Evolutionary conservation across 257 asterid species (phyloP).

Genomic region (Nicotiana otophora): DNA sequence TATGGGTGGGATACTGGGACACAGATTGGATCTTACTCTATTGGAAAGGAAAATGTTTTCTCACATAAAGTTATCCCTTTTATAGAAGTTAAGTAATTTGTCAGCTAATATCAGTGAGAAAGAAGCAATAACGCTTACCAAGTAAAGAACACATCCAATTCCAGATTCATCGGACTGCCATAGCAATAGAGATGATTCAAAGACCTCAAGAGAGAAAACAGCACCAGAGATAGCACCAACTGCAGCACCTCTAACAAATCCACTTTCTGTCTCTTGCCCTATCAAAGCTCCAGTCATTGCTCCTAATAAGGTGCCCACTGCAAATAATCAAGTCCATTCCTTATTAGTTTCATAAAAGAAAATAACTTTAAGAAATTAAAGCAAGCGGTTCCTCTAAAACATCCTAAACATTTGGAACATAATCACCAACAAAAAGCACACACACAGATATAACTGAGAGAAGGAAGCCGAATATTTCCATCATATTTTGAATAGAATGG

Average conservation of each 20-base stretch:
- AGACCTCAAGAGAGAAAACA: slow-evolving; percentile 96
- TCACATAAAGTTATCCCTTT: background rate
- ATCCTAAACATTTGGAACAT: background rate
- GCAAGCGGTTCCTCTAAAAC: background rate
- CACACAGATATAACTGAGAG: too few species aligned
- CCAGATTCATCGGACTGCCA: slow-evolving; percentile 99
- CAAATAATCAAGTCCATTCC: slow-evolving; percentile 8
- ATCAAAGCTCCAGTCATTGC: slow-evolving; percentile 96
- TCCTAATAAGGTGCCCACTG: slow-evolving; percentile 92
- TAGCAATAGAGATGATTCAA: slow-evolving; percentile 68
- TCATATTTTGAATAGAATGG: too few species aligned
- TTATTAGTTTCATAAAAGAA: background rate
- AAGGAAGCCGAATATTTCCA: too few species aligned
- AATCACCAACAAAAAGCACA: background rate
- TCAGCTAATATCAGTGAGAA: background rate
- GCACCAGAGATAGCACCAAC: slow-evolving; percentile 99
- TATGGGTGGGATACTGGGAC: background rate
- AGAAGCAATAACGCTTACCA: slow-evolving; percentile 45
- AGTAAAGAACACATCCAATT: slow-evolving; percentile 77
- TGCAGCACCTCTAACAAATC: slow-evolving; percentile 93
- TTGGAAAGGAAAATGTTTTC: background rate
- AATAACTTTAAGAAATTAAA: background rate
- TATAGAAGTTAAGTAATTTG: background rate
- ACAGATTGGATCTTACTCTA: background rate
- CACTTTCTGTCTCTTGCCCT: slow-evolving; percentile 97